A percentile compares a stretch with the other conserved stretches of the same genome.
Conservation (phyloP, 352 stramenopile genomes). For the Aphanomyces astaci region DNA sequence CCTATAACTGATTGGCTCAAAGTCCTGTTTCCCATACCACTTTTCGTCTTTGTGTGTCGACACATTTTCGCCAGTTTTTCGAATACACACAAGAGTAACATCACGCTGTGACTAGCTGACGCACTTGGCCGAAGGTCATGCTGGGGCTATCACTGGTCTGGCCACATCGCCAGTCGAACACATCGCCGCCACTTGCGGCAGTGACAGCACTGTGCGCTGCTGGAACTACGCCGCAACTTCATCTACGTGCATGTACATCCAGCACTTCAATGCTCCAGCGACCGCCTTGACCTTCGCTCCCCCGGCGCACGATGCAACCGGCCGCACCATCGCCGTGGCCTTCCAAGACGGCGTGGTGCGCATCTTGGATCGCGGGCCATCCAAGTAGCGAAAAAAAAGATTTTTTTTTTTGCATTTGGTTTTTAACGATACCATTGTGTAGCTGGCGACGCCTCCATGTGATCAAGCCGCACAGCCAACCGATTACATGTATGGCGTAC, state of each 20-base stretch:
- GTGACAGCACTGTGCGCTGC: slow-evolving; percentile 76
- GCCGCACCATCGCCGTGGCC: slow-evolving; percentile 77
- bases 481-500: slow-evolving; percentile 62
- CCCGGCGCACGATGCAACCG: slow-evolving; percentile 33
- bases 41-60: too few relatives aligned
- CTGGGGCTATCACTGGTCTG: slow-evolving; percentile 60
- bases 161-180: slow-evolving; percentile 81
- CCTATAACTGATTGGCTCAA: too few relatives aligned
- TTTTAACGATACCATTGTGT: slow-evolving; percentile 43
- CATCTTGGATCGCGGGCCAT: slow-evolving; percentile 30
- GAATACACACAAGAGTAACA: too few relatives aligned
- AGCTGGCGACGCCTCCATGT: slow-evolving; percentile 59
- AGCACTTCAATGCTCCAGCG: slow-evolving; percentile 31
- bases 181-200: slow-evolving; percentile 67
- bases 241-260: slow-evolving; percentile 35
- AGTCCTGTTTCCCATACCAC: too few relatives aligned
- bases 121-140: slow-evolving; percentile 32
- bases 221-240: slow-evolving; percentile 88
- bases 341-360: slow-evolving; percentile 86
- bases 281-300: slow-evolving; percentile 73
- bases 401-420: slow-evolving; percentile 27
- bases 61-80: too few relatives aligned
- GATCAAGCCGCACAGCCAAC: slow-evolving; percentile 83
- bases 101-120: slow-evolving; percentile 12
- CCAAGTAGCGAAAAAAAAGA: not conserved